Percentiles rank a stretch among this genome's conserved stretches.
Conservation (phyloP, 768 basidiomycete genomes). For the Hypholoma fasciculare region DNA sequence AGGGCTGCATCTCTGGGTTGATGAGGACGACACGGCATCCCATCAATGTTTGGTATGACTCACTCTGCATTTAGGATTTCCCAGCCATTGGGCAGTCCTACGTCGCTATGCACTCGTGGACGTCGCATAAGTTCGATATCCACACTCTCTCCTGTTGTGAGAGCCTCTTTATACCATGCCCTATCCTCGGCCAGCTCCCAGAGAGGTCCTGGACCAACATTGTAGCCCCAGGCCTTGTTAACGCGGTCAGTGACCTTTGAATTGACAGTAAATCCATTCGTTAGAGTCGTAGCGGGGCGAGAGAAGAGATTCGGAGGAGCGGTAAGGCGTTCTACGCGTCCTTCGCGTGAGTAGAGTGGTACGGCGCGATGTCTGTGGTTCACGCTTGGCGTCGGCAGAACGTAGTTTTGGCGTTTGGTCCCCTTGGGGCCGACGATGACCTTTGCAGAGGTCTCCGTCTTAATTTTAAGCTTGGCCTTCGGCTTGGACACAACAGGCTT, state of each 20-base stretch:
- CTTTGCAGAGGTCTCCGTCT: slow-evolving; percentile 25
- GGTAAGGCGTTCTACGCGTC: slow-evolving; percentile 60
- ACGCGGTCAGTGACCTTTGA: slow-evolving; percentile 52
- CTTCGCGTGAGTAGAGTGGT: slow-evolving; percentile 53
- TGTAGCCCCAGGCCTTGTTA: slow-evolving; percentile 71
- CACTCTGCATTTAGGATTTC: slow-evolving; percentile 48
- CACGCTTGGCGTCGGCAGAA: slow-evolving; percentile 61
- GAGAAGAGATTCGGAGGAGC: slow-evolving; percentile 51
- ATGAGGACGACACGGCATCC: slow-evolving; percentile 4
- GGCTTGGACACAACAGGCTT: not conserved
- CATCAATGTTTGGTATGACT: slow-evolving; percentile 22
- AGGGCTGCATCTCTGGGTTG: slow-evolving; percentile 49
- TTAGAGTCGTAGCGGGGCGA: slow-evolving; percentile 38
- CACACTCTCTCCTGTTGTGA: slow-evolving; percentile 27
- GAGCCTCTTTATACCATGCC: slow-evolving; percentile 73
- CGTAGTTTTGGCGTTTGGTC: slow-evolving; percentile 51
- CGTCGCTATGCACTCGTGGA: slow-evolving; percentile 55
- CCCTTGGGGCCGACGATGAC: slow-evolving; percentile 18
- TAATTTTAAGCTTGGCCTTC: slow-evolving; percentile 24
- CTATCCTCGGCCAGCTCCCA: slow-evolving; percentile 83
- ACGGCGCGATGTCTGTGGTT: slow-evolving; percentile 76
- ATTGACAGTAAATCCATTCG: slow-evolving; percentile 57
- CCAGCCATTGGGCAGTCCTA: slow-evolving; percentile 47
- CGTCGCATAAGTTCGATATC: slow-evolving; percentile 51
- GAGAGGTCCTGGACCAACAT: slow-evolving; percentile 72